Conservation (phyloP, 495 filamentous ascomycete genomes). For the Lophiotrema nucula region DNA sequence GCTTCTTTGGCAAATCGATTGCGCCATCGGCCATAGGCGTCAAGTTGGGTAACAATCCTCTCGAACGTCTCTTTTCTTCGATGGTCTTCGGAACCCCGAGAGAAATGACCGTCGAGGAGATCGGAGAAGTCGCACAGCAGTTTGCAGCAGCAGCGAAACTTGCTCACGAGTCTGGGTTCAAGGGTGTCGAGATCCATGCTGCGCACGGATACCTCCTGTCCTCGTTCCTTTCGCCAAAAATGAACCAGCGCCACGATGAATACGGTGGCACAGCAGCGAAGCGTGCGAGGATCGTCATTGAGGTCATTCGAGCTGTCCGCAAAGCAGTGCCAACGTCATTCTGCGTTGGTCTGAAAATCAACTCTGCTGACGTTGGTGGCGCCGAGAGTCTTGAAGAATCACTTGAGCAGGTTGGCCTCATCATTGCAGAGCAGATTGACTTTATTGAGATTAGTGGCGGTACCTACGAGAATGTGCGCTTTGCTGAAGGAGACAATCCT, state of each 20-base stretch:
- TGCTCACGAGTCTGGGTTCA: slow-evolving; percentile 53
- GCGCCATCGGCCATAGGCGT: slow-evolving; percentile 51
- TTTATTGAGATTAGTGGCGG: slow-evolving; percentile 65
- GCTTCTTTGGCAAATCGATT: slow-evolving; percentile 48
- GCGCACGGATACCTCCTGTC: slow-evolving; percentile 60
- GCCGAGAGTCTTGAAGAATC: slow-evolving; percentile 48
- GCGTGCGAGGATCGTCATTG: slow-evolving; percentile 50
- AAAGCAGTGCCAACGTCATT: slow-evolving; percentile 50
- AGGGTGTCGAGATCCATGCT: slow-evolving; percentile 57
- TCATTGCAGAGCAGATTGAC: slow-evolving; percentile 56
- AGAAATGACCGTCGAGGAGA: slow-evolving; percentile 53
- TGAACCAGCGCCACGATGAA: slow-evolving; percentile 49
- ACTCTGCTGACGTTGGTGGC: slow-evolving; percentile 56
- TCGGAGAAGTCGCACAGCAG: slow-evolving; percentile 46
- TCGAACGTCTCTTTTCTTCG: slow-evolving; percentile 41
- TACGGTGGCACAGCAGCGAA: slow-evolving; percentile 52
- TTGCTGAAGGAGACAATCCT: slow-evolving; percentile 19
- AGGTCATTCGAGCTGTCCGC: slow-evolving; percentile 47
- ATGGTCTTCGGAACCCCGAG: slow-evolving; percentile 47
- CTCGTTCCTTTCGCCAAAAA: slow-evolving; percentile 22
- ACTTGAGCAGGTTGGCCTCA: slow-evolving; percentile 53
- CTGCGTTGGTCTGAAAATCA: slow-evolving; percentile 61
- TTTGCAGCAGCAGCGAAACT: slow-evolving; percentile 52
- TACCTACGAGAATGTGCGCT: slow-evolving; percentile 52
- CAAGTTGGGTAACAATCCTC: slow-evolving; percentile 40